phyloP scores from a whole-genome alignment of 2,329 filamentous ascomycete species.

The Acarospora socialis region DNA sequence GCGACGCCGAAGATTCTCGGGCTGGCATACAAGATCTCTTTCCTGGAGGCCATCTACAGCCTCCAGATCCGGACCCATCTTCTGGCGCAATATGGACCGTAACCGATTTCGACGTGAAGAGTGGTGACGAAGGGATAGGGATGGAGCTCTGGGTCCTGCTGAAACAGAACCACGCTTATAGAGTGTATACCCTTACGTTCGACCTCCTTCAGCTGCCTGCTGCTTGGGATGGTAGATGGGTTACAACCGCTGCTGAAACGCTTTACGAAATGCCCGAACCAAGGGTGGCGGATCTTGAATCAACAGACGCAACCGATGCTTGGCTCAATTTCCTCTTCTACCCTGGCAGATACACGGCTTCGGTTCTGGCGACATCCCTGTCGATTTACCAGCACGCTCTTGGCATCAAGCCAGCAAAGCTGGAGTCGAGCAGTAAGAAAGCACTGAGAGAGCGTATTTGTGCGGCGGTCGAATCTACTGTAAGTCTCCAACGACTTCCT shows the following conservation, averaged over 20 bases:
- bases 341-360: slow-evolving; percentile 65
- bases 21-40: slow-evolving; percentile 60
- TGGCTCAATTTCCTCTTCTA: slow-evolving; percentile 77
- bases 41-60: slow-evolving; percentile 46
- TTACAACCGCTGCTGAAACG: slow-evolving; percentile 45
- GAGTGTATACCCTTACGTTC: slow-evolving; percentile 60
- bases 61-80: slow-evolving; percentile 47
- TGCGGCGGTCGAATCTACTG: slow-evolving; percentile 54
- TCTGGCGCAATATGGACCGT: slow-evolving; percentile 67
- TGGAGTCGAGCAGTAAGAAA: slow-evolving; percentile 22
- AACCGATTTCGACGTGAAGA: slow-evolving; percentile 56
- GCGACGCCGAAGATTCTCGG: slow-evolving; percentile 42
- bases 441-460: slow-evolving; percentile 65
- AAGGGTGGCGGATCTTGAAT: slow-evolving; percentile 46
- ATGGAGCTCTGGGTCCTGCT: slow-evolving; percentile 62
- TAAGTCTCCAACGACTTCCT: slow-evolving; percentile 47
- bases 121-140: slow-evolving; percentile 36
- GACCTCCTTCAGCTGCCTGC: slow-evolving; percentile 47
- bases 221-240: slow-evolving; percentile 58
- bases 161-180: slow-evolving; percentile 72
- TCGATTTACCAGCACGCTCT: slow-evolving; percentile 61
- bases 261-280: slow-evolving; percentile 39
- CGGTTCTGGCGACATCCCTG: slow-evolving; percentile 72
- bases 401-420: slow-evolving; percentile 27
- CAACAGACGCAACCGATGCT: slow-evolving; percentile 60